A percentile compares a stretch with the other conserved stretches of the same genome.
These are phyloP conservation scores for Eucalyptus curtisii DNA, from an alignment of 345 rosid genomes.

Conservation along the genomic window DNA sequence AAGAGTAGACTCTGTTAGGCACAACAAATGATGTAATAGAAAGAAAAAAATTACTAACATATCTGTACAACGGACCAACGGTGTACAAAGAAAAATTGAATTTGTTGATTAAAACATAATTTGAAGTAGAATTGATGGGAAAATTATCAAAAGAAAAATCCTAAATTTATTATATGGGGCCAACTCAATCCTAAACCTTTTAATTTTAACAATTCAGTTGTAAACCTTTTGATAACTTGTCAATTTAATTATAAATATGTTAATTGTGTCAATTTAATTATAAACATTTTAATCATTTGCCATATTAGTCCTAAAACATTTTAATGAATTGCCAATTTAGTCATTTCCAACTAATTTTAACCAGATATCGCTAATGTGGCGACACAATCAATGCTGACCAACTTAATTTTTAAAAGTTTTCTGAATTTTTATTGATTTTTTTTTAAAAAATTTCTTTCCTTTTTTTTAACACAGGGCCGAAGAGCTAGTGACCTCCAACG, in stretches of 20 bases:
- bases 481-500: too few species aligned
- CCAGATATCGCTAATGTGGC: rapidly evolving
- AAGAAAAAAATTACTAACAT: neutral
- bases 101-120: neutral
- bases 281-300: too few species aligned
- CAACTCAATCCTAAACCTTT: rapidly evolving
- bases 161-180: rapidly evolving
- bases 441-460: rapidly evolving
- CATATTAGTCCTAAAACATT: too few species aligned
- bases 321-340: rapidly evolving
- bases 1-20: neutral
- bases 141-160: rapidly evolving
- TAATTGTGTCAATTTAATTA: rapidly evolving
- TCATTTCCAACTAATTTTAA: rapidly evolving
- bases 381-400: too few species aligned
- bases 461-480: too few species aligned
- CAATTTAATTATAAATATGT: too few species aligned
- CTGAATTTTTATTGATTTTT: too few species aligned
- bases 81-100: rapidly evolving
- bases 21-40: rapidly evolving
- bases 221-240: rapidly evolving
- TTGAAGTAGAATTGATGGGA: neutral
- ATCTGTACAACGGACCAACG: neutral
- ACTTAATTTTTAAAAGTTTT: rapidly evolving
- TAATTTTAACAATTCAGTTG: rapidly evolving